Percentiles rank a stretch among this genome's conserved stretches.
These are phyloP conservation scores for Nannizziopsis barbatae DNA, from an alignment of 2,329 filamentous ascomycete species.

Conservation along the genomic window DNA sequence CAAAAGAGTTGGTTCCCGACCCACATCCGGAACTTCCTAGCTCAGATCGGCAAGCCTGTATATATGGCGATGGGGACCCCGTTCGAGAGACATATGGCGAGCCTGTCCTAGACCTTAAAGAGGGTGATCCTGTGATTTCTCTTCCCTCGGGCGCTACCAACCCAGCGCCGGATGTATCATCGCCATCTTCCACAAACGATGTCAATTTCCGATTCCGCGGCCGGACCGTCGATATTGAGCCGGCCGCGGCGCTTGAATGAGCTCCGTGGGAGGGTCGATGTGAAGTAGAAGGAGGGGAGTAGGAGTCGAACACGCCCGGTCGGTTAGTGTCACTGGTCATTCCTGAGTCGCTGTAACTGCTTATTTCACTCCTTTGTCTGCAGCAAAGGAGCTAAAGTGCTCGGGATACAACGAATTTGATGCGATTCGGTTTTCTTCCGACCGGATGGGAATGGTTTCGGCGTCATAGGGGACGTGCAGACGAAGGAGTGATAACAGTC, in stretches of 20 bases:
- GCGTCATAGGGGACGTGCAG: too few relatives aligned
- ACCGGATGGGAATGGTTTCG: too few relatives aligned
- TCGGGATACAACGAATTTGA: too few relatives aligned
- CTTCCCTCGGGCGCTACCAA: constrained; percentile 5
- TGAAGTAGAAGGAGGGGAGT: constrained; percentile 9
- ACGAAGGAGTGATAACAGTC: too few relatives aligned
- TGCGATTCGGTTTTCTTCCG: too few relatives aligned
- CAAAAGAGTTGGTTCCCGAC: not conserved
- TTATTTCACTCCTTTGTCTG: not conserved
- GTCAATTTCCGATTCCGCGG: constrained; percentile 36
- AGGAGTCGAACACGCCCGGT: constrained; percentile 28
- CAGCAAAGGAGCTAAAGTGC: not conserved
- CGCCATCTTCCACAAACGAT: constrained; percentile 31
- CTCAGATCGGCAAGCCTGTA: constrained; percentile 5
- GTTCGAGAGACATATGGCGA: constrained; percentile 13
- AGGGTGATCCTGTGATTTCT: constrained; percentile 32
- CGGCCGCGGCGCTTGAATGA: constrained; percentile 20
- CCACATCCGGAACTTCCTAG: constrained; percentile 1
- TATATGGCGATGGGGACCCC: constrained; percentile 6
- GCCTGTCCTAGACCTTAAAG: constrained; percentile 15
- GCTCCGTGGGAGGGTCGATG: constrained; percentile 22
- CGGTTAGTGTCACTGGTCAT: constrained; percentile 33
- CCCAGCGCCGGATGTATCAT: constrained; percentile 7
- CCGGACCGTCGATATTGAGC: constrained; percentile 28
- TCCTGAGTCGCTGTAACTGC: constrained; percentile 20